Evolutionary conservation across 2,329 filamentous ascomycete genomes (phyloP).

Genomic region (Verticillium klebahnii): DNA sequence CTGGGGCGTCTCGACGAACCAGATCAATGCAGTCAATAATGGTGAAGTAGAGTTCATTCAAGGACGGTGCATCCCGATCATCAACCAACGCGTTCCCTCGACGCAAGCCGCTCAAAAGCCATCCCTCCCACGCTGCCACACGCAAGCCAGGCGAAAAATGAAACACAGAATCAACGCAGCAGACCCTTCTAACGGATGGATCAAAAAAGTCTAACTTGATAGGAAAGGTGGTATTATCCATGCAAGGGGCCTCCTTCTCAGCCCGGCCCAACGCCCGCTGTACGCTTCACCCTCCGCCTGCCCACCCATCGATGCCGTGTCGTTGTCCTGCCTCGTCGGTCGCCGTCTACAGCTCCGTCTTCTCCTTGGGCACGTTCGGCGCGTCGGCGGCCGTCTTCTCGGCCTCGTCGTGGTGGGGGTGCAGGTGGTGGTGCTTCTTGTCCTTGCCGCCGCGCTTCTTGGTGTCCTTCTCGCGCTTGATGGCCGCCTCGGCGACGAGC

Average conservation of each 20-base stretch:
- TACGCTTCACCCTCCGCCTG: background rate
- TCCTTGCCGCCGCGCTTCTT: slow-evolving; percentile 58
- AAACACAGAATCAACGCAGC: background rate
- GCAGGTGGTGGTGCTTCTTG: slow-evolving; percentile 40
- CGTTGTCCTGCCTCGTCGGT: too few relatives aligned
- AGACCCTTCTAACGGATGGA: background rate
- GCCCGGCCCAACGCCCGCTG: background rate
- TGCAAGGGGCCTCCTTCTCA: background rate
- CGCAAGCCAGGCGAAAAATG: background rate
- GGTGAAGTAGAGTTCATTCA: background rate
- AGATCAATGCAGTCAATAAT: background rate
- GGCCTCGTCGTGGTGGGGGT: slow-evolving; percentile 24
- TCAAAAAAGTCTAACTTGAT: background rate
- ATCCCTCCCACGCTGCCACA: background rate
- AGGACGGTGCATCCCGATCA: background rate
- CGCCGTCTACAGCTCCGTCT: background rate
- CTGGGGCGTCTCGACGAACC: too few relatives aligned
- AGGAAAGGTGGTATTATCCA: slow-evolving; percentile 4
- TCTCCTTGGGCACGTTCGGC: slow-evolving; percentile 18
- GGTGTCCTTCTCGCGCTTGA: slow-evolving; percentile 88
- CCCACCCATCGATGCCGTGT: too few relatives aligned
- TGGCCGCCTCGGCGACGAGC: slow-evolving; percentile 90
- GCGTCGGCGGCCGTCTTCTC: slow-evolving; percentile 20
- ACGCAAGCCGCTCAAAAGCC: background rate
- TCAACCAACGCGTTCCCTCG: background rate